These are phyloP conservation scores for Gigaspora rosea DNA, from an alignment of 192 early-diverging fungal genomes.

Conservation along the genomic window DNA sequence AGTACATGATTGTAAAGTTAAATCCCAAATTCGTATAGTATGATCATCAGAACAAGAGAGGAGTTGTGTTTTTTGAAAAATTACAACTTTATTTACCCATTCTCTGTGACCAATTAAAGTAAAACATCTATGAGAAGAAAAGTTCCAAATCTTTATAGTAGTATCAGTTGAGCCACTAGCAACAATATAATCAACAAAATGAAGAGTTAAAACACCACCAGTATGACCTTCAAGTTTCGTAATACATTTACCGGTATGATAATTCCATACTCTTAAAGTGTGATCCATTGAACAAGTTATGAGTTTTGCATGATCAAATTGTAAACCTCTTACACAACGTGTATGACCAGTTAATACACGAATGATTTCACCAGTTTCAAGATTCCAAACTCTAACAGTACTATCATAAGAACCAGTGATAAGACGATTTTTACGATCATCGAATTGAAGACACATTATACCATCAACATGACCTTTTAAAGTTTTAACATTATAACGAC, in stretches of 20 bases:
- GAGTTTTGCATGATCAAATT: too few species aligned
- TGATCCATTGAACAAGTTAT: too few species aligned
- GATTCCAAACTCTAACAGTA: conserved; percentile 87
- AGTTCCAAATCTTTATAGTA: too few species aligned
- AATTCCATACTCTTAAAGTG: too few species aligned
- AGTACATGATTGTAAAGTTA: conserved; percentile 68
- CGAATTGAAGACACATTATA: conserved; percentile 84
- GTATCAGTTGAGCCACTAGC: too few species aligned
- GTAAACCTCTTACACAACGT: too few species aligned
- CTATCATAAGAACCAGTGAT: conserved; percentile 86
- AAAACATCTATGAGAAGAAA: too few species aligned
- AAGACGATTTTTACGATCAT: conserved; percentile 60
- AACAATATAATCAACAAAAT: too few species aligned
- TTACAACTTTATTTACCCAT: conserved; percentile 89
- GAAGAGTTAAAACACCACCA: too few species aligned
- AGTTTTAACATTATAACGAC: conserved; percentile 76
- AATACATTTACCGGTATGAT: too few species aligned
- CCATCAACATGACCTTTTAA: conserved; percentile 78
- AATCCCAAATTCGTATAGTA: conserved; percentile 83
- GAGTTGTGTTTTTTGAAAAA: conserved; percentile 64
- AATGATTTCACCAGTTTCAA: conserved; percentile 58
- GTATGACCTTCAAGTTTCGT: too few species aligned
- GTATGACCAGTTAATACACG: conserved; percentile 79
- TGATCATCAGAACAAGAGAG: conserved; percentile 91
- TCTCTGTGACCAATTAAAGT: conserved; percentile 39